Conservation (phyloP, 208 protist species). For the Leishmania amazonensis region DNA sequence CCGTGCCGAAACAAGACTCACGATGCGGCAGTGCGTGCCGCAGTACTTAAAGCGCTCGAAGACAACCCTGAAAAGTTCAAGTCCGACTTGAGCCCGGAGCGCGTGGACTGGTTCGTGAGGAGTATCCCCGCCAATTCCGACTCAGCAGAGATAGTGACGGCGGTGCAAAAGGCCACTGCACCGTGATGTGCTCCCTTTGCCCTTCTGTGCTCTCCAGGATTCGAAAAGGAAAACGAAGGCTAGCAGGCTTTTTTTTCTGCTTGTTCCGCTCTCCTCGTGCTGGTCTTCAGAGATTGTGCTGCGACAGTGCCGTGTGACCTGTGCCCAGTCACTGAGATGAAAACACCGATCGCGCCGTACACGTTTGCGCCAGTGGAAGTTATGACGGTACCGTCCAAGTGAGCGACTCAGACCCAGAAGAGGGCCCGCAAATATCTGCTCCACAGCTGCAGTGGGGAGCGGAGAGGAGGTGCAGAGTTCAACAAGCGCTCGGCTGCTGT, state of each 20-base stretch:
- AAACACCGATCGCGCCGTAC: neutral
- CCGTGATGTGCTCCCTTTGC: neutral
- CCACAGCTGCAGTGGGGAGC: neutral
- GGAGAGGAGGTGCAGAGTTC: neutral
- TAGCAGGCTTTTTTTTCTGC: neutral
- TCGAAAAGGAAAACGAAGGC: too few species aligned
- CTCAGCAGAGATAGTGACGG: neutral
- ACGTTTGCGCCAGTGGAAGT: neutral
- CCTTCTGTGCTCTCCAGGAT: neutral
- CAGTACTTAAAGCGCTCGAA: constrained; percentile 37
- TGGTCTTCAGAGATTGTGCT: neutral
- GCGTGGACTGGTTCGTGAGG: neutral
- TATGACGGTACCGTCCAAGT: constrained; percentile 2
- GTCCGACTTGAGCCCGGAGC: constrained; percentile 9
- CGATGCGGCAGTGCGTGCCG: constrained; percentile 41
- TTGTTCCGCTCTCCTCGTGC: neutral
- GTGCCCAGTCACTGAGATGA: neutral
- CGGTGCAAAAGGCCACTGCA: neutral
- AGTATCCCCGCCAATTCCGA: constrained; percentile 3
- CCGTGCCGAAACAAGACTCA: constrained; percentile 43
- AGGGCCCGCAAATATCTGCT: neutral
- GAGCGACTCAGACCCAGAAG: neutral
- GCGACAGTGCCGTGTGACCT: neutral
- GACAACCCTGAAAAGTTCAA: constrained; percentile 34
- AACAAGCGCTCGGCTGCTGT: neutral